phyloP scores from a whole-genome alignment of 148 eudicot species.

The Talinum fruticosum region DNA sequence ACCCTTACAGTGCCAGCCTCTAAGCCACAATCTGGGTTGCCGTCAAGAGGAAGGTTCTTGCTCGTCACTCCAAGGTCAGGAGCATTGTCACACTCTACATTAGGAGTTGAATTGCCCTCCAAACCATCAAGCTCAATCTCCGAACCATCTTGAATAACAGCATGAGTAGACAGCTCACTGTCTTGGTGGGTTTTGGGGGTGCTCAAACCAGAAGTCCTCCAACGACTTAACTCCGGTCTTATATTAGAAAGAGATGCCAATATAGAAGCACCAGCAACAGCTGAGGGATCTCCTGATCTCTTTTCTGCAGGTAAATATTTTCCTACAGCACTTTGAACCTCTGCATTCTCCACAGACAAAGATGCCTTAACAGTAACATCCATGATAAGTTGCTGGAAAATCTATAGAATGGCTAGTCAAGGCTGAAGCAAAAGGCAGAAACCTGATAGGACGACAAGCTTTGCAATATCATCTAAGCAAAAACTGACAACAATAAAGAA shows the following conservation, averaged over 20 bases:
- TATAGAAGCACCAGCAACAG: constrained; percentile 80
- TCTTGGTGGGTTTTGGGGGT: constrained; percentile 48
- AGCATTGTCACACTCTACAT: constrained; percentile 53
- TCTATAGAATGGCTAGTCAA: constrained; percentile 42
- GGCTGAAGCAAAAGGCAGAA: constrained; percentile 26
- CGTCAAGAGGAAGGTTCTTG: constrained; percentile 50
- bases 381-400: constrained; percentile 58
- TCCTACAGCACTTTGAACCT: constrained; percentile 45
- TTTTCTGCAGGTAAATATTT: constrained; percentile 54
- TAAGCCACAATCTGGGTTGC: constrained; percentile 43
- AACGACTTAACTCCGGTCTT: constrained; percentile 52
- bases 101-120: constrained; percentile 68
- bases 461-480: not conserved
- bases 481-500: constrained; percentile 7
- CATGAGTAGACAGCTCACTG: constrained; percentile 55
- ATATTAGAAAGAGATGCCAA: constrained; percentile 78
- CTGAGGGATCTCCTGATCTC: constrained; percentile 77
- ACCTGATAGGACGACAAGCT: constrained; percentile 5
- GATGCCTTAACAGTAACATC: constrained; percentile 60
- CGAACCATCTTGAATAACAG: constrained; percentile 54
- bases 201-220: constrained; percentile 52
- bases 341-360: constrained; percentile 48
- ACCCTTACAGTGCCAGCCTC: constrained; percentile 55
- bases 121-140: constrained; percentile 62
- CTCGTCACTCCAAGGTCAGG: constrained; percentile 43